Percentiles rank a stretch among this genome's conserved stretches.
phyloP scores from a whole-genome alignment of 352 stramenopile genomes.

The Vaucheria bursata region DNA sequence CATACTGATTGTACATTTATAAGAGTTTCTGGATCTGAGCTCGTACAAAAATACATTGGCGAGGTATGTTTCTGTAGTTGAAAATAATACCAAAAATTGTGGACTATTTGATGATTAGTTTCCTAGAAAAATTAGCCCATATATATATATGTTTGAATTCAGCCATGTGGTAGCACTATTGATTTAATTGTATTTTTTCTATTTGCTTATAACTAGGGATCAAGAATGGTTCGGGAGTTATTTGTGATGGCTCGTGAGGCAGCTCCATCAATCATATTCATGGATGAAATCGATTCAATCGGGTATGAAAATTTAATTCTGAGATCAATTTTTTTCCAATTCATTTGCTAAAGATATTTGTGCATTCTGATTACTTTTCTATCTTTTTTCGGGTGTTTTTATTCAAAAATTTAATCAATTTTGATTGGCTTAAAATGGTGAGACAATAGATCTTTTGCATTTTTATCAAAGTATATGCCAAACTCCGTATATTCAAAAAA shows the following conservation, averaged over 20 bases:
- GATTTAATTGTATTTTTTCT: neutral
- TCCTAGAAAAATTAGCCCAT: neutral
- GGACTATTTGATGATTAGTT: neutral
- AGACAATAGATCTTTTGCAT: no score
- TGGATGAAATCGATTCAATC: slow-evolving; percentile 99
- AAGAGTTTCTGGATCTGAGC: slow-evolving; percentile 91
- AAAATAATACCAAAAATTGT: no score
- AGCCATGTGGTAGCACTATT: neutral
- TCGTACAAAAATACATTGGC: slow-evolving; percentile 99
- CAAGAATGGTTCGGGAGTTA: slow-evolving; percentile 95
- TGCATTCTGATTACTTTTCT: no score
- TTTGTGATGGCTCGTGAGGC: slow-evolving; percentile 93
- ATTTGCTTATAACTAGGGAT: slow-evolving; percentile 60
- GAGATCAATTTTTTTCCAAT: no score
- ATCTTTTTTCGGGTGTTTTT: no score
- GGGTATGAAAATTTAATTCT: slow-evolving; percentile 55
- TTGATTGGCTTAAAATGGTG: no score
- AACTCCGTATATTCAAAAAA: no score
- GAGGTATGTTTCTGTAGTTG: no score
- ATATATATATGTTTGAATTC: neutral
- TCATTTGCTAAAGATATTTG: no score
- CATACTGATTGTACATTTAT: slow-evolving; percentile 99
- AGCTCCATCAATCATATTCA: slow-evolving; percentile 99
- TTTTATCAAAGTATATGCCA: no score
- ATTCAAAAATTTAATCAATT: no score